Base-by-base conservation (phyloP, 768 basidiomycete genomes). In the Suillus alpinus region DNA sequence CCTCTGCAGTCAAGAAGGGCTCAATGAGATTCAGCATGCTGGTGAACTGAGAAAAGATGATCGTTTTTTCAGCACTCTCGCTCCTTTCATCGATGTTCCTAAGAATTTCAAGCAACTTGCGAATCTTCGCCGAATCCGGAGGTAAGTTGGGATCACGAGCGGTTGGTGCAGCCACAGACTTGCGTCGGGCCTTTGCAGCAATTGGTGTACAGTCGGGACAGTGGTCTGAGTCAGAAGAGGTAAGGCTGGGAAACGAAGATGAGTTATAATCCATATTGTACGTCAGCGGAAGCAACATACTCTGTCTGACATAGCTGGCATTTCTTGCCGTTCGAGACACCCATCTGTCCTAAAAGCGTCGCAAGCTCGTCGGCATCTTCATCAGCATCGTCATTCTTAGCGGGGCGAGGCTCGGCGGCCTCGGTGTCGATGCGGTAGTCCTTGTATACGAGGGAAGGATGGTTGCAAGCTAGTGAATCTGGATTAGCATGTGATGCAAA, bases 21-120 rank as follows among this genome's bases (percentile, higher is more conserved):
- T 95, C 86, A 49, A 97, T 81, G 59, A 98, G 70, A 71, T 95
- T 86, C 62, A 99, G 77, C 90, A 92, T 86, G 57, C 83, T 81
- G 1, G 96, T 98, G 63, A 93, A 93, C 69, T 97, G 95, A 0
- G 93, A 95, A 71, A 98, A 98, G 23, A 99, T 87, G 64, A 98
- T 98, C 0, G 95, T 96, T 82, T 98, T 99, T 70, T 97, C 94
- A 62, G 77, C 74, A 16, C 80, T 71, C 14, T 83, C 74, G 12
- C 84, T 80, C 56, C 84, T 79, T 52, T 80, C 75, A 16, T 87
- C 83, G 57, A 94, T 86, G 18, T 86, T 81, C 12, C 76, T 66
- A 44, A 99, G 76, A 10, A 98, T 73, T 67, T 89, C 81, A 52
- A 97, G 66, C 41, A 93, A 82, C 82, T 89, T 94, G 36, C 88